Base-by-base conservation (phyloP, 1,284 basidiomycete genomes). In the Trichosporon asahii region DNA sequence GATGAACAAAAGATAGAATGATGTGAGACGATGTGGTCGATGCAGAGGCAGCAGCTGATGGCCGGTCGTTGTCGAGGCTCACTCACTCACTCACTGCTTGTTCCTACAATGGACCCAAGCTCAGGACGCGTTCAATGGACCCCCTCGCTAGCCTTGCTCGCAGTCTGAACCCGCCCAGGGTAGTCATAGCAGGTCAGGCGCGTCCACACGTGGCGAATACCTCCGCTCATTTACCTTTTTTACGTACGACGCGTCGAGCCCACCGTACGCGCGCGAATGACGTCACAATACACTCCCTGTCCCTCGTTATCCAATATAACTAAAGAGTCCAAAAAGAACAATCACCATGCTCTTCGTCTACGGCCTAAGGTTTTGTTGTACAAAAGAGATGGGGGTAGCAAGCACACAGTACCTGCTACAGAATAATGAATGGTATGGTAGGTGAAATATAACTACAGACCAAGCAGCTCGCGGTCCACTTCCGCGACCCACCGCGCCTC, bases 401-500 rank as follows among this genome's bases (percentile, higher is more conserved):
- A 33, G 31, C 31, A 33, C 15, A 23, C 37, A 29, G 35, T 61
- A 8, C 40, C 40, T 44, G 40, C 40, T 7, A 2, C 5, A 44
- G 9, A 44, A 44, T 33, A 44, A 44, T 6, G 40, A 44, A 46
- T 44, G 25, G 21, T 8, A 33, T 33, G 31, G 46, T n/a, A n/a
- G n/a, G n/a, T 44, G 15, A 23, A n/a, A 18, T 29, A 66, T 55
- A 21, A 40, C 63, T 18, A 5, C 8, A 76, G 69, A 21, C 74
- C 73, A 33, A 78, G 76, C 65, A 44, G 46, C 23, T 21, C 61
- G 63, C 73, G 74, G 67, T 80, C 76, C 57, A 73, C 71, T 2
- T 65, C 64, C 55, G 70, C 66, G 25, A 84, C 70, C 82, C 82
- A 85, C 21, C 77, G 67, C 18, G 79, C 80, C 55, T 84, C 83